Evolutionary conservation across 257 asterid genomes (phyloP), one percentile per base, ranked within the genome.

Genomic region (Plantago major): DNA sequence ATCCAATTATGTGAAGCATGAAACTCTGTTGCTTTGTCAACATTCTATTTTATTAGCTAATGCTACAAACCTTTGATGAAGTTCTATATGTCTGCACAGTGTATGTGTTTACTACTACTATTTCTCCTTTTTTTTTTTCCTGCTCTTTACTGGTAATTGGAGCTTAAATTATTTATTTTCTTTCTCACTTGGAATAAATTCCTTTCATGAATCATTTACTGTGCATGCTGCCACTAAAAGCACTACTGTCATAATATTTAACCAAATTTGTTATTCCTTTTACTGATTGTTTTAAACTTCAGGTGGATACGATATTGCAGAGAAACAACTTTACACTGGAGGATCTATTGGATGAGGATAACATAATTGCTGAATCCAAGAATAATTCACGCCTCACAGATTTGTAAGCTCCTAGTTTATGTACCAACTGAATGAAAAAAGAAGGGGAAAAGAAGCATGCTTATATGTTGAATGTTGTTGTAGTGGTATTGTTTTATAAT

Each of bases 341-440:
- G 71, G 96, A 91, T 76, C 87, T 88, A 72, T 68, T 91, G 81
- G 96, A 88, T 12, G 98, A 91, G 81, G 96, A 91, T 65, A 96
- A 91, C 66, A 86, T 88, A 80, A 88, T 88, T 74, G 95, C 88
- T 82, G 98, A 91, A 74, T 85, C 92, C 84, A 91, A 82, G 79
- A 88, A 85, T 64, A 91, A 91, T 76, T 88, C 92, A 44, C 95
- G 94, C 17, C 94, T 91, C 63, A 82, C 84, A 22, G 85, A 82
- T 78, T 88, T 81, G 98, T 91, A 79, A 79, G 94, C 69, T 76
- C 58, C 52, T 54, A 57, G 47, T 50, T 64, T 48, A 5, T 5
- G 30, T 47, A 15, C 15, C 42, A 52, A 18, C 12, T 22, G 10
- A 52, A 26, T 1, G 30, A 7, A 51, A 51, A 10, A 52, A 11